Percentiles rank a stretch among this genome's conserved stretches.
phyloP scores from a whole-genome alignment of 2,329 filamentous ascomycete species.

The Ascochyta viciae-villosae region DNA sequence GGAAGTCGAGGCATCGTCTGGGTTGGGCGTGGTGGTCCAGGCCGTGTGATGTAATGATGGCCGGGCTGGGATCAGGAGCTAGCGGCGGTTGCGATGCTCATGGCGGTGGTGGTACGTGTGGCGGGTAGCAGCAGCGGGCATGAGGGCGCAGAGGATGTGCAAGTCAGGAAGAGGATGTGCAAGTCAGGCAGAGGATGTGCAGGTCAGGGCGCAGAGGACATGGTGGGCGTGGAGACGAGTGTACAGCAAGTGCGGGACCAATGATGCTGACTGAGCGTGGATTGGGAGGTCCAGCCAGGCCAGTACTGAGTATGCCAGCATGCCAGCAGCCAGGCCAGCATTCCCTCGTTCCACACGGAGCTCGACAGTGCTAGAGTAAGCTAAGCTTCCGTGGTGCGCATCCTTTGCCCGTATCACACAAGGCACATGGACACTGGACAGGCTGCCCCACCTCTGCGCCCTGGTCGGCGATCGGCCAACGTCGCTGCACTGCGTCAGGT shows the following conservation, averaged over 20 bases:
- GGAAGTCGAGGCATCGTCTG: slow-evolving; percentile 7
- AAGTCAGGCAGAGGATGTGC: too few relatives aligned
- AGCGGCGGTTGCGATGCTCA: slow-evolving; percentile 1
- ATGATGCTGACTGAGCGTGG: slow-evolving; percentile 15
- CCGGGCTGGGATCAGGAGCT: background rate
- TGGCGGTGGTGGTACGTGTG: background rate
- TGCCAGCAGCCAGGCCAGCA: too few relatives aligned
- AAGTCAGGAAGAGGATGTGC: too few relatives aligned
- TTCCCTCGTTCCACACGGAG: background rate
- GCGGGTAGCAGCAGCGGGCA: too few relatives aligned
- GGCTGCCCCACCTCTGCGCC: background rate
- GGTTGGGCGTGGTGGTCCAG: slow-evolving; percentile 5
- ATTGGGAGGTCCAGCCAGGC: background rate
- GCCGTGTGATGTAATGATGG: slow-evolving; percentile 4
- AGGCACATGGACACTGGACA: too few relatives aligned
- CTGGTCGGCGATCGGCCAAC: slow-evolving; percentile 7
- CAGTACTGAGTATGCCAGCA: background rate
- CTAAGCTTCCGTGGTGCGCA: background rate
- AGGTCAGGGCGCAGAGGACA: background rate
- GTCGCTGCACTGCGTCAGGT: slow-evolving; percentile 6
- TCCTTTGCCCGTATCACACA: background rate
- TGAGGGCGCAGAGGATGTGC: too few relatives aligned
- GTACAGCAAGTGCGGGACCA: slow-evolving; percentile 10
- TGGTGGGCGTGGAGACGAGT: background rate
- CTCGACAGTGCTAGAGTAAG: background rate